Evolutionary conservation across 257 asterid genomes (phyloP).

Genomic region (Gardenia jasminoides): DNA sequence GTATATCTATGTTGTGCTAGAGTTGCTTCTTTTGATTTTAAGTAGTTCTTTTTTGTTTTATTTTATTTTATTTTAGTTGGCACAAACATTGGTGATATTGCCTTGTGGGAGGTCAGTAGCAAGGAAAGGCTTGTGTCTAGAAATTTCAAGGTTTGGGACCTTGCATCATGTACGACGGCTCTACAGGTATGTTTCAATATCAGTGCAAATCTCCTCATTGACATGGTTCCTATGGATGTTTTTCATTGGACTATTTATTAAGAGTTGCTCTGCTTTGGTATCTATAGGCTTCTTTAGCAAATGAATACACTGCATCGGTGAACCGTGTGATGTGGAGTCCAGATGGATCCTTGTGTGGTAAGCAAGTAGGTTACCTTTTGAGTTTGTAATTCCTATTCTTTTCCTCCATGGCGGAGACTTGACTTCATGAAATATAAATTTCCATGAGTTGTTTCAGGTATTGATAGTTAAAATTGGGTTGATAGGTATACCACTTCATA

Average conservation of each 20-base stretch:
- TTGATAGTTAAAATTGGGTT: not conserved
- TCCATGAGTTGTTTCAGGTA: not conserved
- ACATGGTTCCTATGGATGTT: conserved; percentile 3
- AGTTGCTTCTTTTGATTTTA: conserved; percentile 13
- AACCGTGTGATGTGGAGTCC: conserved; percentile 71
- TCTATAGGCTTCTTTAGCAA: conserved; percentile 54
- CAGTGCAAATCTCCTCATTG: not conserved
- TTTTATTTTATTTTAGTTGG: conserved; percentile 31
- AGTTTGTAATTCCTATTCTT: not conserved
- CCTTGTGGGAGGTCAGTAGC: conserved; percentile 58
- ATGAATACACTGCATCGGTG: conserved; percentile 56
- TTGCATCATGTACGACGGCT: conserved; percentile 45
- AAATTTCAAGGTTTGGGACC: conserved; percentile 63
- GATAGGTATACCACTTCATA: not conserved
- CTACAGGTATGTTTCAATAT: conserved; percentile 44
- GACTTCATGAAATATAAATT: not conserved
- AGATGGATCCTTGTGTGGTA: conserved; percentile 57
- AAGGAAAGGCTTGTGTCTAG: conserved; percentile 42
- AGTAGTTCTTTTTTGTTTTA: conserved; percentile 43
- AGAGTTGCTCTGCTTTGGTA: conserved; percentile 17
- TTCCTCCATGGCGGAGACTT: not conserved
- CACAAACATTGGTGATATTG: conserved; percentile 55
- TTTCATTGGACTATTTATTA: conserved; percentile 4
- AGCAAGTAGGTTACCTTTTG: not conserved
- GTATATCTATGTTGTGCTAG: not conserved